Conservation (phyloP, 306 rosid genomes). For the Corylus americana region DNA sequence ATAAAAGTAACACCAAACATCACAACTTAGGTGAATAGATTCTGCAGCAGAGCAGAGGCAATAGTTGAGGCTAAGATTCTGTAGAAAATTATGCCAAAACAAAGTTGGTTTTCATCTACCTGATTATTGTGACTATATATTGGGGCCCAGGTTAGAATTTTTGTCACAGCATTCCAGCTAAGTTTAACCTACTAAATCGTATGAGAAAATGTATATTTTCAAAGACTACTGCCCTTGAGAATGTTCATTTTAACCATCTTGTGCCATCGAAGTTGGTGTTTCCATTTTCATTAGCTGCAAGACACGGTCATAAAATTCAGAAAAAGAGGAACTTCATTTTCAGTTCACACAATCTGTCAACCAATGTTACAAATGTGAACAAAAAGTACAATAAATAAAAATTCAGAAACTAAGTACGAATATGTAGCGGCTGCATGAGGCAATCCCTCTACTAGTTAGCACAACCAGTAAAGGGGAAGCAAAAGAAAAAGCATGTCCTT, state of each 20-base stretch:
- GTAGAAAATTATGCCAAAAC: not conserved
- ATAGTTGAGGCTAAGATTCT: not conserved
- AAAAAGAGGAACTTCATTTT: not conserved
- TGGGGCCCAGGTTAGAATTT: not conserved
- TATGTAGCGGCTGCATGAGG: not conserved
- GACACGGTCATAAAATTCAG: not conserved
- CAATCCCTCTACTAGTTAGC: not conserved
- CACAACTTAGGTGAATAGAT: not conserved
- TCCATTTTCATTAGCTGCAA: not conserved
- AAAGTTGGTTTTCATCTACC: not conserved
- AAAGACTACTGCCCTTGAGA: not conserved
- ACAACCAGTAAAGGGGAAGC: not conserved
- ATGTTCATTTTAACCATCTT: not conserved
- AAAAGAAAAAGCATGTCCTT: not conserved
- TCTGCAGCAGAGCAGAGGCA: not conserved
- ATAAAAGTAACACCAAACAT: not conserved
- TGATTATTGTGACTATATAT: slow-evolving; percentile 12
- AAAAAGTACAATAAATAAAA: not conserved
- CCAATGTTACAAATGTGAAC: not conserved
- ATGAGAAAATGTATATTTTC: not conserved
- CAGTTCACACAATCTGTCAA: not conserved
- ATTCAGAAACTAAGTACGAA: not conserved
- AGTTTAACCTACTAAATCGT: too few species aligned
- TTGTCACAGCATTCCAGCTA: too few species aligned
- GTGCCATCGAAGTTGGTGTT: not conserved